Conservation (phyloP, 2,329 filamentous ascomycete species). For the Paraphoma sp. region DNA sequence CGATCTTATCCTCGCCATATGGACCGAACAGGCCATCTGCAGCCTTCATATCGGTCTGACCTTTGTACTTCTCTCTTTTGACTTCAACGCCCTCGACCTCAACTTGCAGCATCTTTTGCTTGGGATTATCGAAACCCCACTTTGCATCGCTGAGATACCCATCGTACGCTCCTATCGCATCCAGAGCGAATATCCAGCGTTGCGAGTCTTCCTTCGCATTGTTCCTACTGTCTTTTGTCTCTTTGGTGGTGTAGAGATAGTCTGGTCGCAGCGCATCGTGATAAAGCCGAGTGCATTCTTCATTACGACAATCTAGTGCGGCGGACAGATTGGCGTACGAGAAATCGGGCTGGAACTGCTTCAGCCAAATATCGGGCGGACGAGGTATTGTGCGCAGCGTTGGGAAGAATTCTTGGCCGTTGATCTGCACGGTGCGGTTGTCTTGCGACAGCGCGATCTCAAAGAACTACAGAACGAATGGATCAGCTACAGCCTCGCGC, state of each 20-base stretch:
- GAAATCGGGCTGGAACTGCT: constrained; percentile 28
- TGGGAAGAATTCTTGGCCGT: constrained; percentile 34
- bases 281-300: constrained; percentile 24
- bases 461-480: constrained; percentile 26
- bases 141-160: constrained; percentile 9
- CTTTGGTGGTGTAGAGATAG: constrained; percentile 32
- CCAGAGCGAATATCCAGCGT: constrained; percentile 39
- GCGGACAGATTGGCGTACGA: constrained; percentile 32
- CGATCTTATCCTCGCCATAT: constrained; percentile 15
- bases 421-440: constrained; percentile 34
- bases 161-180: constrained; percentile 33
- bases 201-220: constrained; percentile 15
- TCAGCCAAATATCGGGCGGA: constrained; percentile 26
- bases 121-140: constrained; percentile 27
- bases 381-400: constrained; percentile 27
- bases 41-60: constrained; percentile 10
- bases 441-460: constrained; percentile 40
- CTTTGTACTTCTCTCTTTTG: constrained; percentile 8
- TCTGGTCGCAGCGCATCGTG: constrained; percentile 19
- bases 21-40: constrained; percentile 29
- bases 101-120: constrained; percentile 37
- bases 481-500: not conserved
- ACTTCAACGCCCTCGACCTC: constrained; percentile 27
- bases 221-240: constrained; percentile 11
- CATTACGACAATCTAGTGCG: constrained; percentile 23